Percentiles rank a stretch among this genome's conserved stretches.
phyloP scores from a whole-genome alignment of 768 basidiomycete genomes.

The Xerocomellus dryophilus region DNA sequence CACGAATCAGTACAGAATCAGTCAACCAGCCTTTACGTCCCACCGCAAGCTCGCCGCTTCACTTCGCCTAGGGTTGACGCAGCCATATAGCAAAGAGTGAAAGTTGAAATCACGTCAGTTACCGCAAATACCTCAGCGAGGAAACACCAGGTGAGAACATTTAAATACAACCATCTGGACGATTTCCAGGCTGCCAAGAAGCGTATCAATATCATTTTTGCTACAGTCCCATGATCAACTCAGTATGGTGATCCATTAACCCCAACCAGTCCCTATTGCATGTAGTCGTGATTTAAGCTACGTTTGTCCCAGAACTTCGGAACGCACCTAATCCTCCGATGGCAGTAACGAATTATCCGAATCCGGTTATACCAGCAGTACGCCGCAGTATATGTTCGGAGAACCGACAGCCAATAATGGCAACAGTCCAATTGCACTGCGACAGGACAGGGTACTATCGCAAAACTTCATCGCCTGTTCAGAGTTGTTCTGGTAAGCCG shows the following conservation, averaged over 20 bases:
- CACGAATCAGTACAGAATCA: conserved; percentile 12
- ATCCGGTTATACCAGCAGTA: neutral
- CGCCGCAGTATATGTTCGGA: neutral
- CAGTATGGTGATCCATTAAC: conserved; percentile 1
- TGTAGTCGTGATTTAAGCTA: neutral
- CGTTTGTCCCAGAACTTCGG: neutral
- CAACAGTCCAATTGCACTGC: neutral
- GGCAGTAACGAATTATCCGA: conserved; percentile 1
- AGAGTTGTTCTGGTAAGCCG: neutral
- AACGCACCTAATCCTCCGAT: conserved; percentile 3
- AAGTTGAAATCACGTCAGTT: conserved; percentile 8
- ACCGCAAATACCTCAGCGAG: neutral
- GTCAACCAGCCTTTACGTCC: neutral
- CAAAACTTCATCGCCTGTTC: neutral
- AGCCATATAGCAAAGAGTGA: conserved; percentile 10
- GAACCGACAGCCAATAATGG: conserved; percentile 6
- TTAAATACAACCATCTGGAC: neutral
- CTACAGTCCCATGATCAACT: neutral
- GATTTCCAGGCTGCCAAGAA: neutral
- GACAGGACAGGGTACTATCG: conserved; percentile 4
- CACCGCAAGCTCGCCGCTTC: neutral
- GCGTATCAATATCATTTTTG: neutral
- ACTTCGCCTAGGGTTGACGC: conserved; percentile 9
- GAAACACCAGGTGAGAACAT: neutral
- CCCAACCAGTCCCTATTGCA: conserved; percentile 3